Conservation (phyloP, 495 filamentous ascomycete genomes). For the Xylaria palmicola region DNA sequence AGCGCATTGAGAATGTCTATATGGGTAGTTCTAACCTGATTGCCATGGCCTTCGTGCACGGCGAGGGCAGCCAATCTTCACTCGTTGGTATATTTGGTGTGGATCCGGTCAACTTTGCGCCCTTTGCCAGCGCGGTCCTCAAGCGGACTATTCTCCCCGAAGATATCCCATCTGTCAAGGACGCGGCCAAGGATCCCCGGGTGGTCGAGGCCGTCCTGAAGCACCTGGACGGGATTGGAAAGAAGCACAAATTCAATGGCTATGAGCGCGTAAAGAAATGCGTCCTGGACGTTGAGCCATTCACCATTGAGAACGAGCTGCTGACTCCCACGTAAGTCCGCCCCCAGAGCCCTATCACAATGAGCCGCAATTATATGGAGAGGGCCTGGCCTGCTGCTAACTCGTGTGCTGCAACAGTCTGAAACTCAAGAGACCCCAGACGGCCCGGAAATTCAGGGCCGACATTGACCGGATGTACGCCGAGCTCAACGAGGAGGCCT, state of each 20-base stretch:
- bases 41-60: conserved; percentile 83
- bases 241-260: conserved; percentile 82
- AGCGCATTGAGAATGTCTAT: conserved; percentile 93
- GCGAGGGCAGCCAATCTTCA: conserved; percentile 79
- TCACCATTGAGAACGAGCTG: conserved; percentile 90
- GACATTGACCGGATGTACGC: conserved; percentile 81
- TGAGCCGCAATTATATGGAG: too few relatives aligned
- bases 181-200: conserved; percentile 61
- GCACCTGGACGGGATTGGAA: conserved; percentile 77
- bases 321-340: conserved; percentile 95
- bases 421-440: conserved; percentile 90
- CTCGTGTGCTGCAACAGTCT: conserved; percentile 58
- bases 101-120: conserved; percentile 75
- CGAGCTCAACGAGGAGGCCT: conserved; percentile 49
- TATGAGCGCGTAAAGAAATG: conserved; percentile 81
- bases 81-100: conserved; percentile 88
- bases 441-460: conserved; percentile 71
- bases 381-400: conserved; percentile 42
- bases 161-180: conserved; percentile 65
- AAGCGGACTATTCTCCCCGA: conserved; percentile 59
- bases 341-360: background rate
- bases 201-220: conserved; percentile 73
- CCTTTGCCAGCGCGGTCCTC: conserved; percentile 73
- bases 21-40: conserved; percentile 76
- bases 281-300: conserved; percentile 80